A percentile compares a stretch with the other conserved stretches of the same genome.
Evolutionary conservation across 805 yeast genomes (phyloP).

Genomic region (Yarrowia bubula): DNA sequence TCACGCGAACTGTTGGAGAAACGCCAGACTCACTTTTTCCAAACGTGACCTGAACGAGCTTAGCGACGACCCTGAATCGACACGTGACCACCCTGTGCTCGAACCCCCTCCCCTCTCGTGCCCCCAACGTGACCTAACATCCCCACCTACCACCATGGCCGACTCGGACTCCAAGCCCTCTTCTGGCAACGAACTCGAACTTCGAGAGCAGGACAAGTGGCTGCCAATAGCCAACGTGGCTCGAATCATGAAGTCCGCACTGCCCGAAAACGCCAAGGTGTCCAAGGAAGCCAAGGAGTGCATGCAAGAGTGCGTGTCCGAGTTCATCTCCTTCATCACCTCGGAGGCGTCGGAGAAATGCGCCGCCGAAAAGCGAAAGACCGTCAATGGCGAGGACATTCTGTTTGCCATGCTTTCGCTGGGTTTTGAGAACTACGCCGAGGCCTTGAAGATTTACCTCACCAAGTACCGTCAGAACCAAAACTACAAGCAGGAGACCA

Average conservation of each 20-base stretch:
- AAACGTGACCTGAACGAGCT: constrained; percentile 1
- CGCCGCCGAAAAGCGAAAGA: constrained; percentile 61
- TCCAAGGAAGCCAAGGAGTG: constrained; percentile 79
- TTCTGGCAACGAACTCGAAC: constrained; percentile 44
- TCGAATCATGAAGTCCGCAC: constrained; percentile 71
- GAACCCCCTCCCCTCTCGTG: background rate
- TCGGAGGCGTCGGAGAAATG: constrained; percentile 65
- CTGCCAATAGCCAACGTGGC: constrained; percentile 62
- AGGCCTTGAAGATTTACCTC: constrained; percentile 62
- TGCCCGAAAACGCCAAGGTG: constrained; percentile 71
- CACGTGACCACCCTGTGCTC: background rate
- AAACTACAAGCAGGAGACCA: constrained; percentile 30
- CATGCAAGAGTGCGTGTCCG: constrained; percentile 68
- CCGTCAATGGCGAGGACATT: constrained; percentile 69
- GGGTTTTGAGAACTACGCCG: constrained; percentile 70
- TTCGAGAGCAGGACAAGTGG: constrained; percentile 61
- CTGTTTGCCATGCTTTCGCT: constrained; percentile 60
- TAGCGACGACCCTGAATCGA: background rate
- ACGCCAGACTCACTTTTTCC: constrained; percentile 5
- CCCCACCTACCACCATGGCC: constrained; percentile 10
- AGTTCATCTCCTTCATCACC: constrained; percentile 66
- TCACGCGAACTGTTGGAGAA: constrained; percentile 21
- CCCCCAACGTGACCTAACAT: background rate
- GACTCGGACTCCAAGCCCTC: constrained; percentile 27
- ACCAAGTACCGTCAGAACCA: constrained; percentile 59